phyloP scores from a whole-genome alignment of 352 stramenopile genomes.

The Pythium utonaiense region DNA sequence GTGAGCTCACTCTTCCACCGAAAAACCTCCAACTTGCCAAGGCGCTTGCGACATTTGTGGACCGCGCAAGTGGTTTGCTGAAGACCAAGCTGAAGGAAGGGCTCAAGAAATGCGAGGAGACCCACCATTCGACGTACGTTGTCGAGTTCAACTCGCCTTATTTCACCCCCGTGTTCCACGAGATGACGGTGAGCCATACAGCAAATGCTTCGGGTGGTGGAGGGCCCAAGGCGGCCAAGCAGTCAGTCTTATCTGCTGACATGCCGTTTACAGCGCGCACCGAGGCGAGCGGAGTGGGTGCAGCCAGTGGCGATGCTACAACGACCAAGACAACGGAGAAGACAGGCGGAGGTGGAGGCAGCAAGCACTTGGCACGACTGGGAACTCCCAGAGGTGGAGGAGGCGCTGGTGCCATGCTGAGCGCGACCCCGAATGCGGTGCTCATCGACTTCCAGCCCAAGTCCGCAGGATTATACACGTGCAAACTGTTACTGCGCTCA shows the following conservation, averaged over 20 bases:
- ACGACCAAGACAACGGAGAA: constrained; percentile 25
- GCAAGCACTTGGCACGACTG: constrained; percentile 45
- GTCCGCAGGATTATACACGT: constrained; percentile 60
- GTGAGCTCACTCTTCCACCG: constrained; percentile 69
- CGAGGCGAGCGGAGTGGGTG: constrained; percentile 2
- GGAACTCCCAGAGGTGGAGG: constrained; percentile 37
- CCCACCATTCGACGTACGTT: constrained; percentile 56
- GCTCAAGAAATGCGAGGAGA: constrained; percentile 73
- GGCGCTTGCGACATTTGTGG: constrained; percentile 58
- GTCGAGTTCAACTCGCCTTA: constrained; percentile 88
- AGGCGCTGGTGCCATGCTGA: constrained; percentile 17
- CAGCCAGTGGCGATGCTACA: neutral
- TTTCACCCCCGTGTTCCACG: constrained; percentile 58
- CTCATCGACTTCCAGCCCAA: constrained; percentile 77
- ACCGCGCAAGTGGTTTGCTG: constrained; percentile 63
- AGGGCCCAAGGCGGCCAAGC: neutral
- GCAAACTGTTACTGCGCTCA: constrained; percentile 63
- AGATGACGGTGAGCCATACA: constrained; percentile 43
- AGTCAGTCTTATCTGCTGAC: constrained; percentile 2
- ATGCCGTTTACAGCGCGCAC: constrained; percentile 12
- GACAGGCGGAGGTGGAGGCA: constrained; percentile 3
- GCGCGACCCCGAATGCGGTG: constrained; percentile 40
- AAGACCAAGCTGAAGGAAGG: constrained; percentile 77
- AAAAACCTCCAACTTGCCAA: constrained; percentile 81
- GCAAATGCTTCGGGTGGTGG: neutral